A percentile compares a stretch with the other conserved stretches of the same genome.
Evolutionary conservation across 2,329 filamentous ascomycete genomes (phyloP).

Genomic region (Epichloe typhina): DNA sequence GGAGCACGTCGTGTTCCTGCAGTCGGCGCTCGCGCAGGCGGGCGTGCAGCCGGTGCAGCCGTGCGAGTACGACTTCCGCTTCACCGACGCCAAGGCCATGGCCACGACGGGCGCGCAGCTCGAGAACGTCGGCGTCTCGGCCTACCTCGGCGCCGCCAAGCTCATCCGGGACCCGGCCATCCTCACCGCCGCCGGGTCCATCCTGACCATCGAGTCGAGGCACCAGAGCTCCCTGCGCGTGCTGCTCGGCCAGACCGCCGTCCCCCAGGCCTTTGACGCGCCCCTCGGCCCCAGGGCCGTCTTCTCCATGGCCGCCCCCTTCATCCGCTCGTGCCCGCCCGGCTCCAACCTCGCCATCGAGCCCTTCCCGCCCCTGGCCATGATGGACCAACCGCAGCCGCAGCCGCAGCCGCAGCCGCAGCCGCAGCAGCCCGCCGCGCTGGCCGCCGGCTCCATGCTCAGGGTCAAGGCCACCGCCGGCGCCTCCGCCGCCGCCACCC

Average conservation of each 20-base stretch:
- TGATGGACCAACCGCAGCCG: conserved; percentile 18
- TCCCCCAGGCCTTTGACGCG: conserved; percentile 58
- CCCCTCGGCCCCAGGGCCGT: conserved; percentile 54
- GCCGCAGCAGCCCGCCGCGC: conserved; percentile 21
- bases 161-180: conserved; percentile 46
- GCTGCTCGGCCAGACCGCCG: conserved; percentile 41
- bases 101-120: conserved; percentile 56
- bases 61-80: conserved; percentile 61
- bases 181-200: conserved; percentile 53
- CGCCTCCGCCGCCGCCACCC: conserved; percentile 25
- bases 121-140: conserved; percentile 62
- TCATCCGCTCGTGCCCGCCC: conserved; percentile 57
- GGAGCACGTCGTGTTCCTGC: conserved; percentile 27
- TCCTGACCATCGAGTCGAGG: conserved; percentile 59
- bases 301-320: conserved; percentile 60
- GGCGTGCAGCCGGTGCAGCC: conserved; percentile 53
- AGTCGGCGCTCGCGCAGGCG: conserved; percentile 45
- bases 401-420: too few species aligned
- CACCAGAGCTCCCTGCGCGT: conserved; percentile 62
- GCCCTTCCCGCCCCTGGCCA: conserved; percentile 7
- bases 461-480: too few species aligned
- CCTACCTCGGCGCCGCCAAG: conserved; percentile 58
- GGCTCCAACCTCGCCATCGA: conserved; percentile 48
- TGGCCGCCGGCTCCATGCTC: conserved; percentile 14
- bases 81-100: conserved; percentile 53